Base-by-base conservation (phyloP, 108 stramenopile genomes). In the Nitzschia palea region DNA sequence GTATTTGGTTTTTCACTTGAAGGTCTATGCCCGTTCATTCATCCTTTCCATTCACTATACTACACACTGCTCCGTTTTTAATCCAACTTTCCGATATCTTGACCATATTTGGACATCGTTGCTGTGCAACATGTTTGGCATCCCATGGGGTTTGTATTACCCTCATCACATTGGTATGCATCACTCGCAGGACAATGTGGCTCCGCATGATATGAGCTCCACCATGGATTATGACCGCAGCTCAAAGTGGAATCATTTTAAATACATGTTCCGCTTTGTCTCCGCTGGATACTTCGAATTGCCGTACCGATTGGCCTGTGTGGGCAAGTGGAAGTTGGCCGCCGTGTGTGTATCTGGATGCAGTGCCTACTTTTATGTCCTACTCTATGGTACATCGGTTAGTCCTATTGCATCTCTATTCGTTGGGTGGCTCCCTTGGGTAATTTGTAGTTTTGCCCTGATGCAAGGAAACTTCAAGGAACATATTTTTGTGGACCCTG, bases 181-280 rank as follows among this genome's bases (percentile, higher is more conserved):
- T 5, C 59, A 60, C 22, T 37, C 59, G 20, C 40, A 60, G 5
- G 59, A 60, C 36, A 60, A 60, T 26, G 59, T 60, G 12, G 59
- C 59, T 32, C 59, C 59, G 17, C 8, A 25, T 9, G 59, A 60
- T 32, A 60, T 60, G 59, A 60, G 59, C 23, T 60, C 59, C 25
- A 60, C 59, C 20, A 60, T 60, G 59, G 59, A 60, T 34, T 60
- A 60, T 23, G 59, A 60, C 40, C 59, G 59, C 26, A 34, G 59
- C 25, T 60, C 59, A 36, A 60, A 60, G 59, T 60, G 59, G 59
- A 60, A 60, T 26, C 59, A 60, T 60, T 60, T 60, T 40, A 60
- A 60, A 40, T 60, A 60, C 59, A 60, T 60, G 59, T 60, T 60
- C 59, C 59, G 59, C 5, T 60, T 42, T 42, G 59, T 60, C 23